These are phyloP conservation scores for Backusella tuberculispora DNA, from an alignment of 192 early-diverging fungal species.

Conservation along the genomic window DNA sequence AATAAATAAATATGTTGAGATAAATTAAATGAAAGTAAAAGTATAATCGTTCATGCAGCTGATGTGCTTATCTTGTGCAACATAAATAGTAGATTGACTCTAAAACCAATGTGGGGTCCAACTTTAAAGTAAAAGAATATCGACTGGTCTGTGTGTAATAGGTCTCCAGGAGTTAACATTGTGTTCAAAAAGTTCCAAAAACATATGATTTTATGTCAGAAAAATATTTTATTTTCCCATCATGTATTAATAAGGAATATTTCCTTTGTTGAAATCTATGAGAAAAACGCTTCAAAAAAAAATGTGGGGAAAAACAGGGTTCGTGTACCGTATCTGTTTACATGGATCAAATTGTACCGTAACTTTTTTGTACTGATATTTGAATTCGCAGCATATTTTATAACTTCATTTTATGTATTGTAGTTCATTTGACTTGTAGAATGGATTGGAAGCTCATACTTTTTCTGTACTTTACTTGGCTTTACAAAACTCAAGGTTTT, in stretches of 20 bases:
- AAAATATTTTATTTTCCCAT: background rate
- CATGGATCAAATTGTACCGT: no score
- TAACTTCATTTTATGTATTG: no score
- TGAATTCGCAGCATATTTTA: no score
- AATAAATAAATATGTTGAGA: background rate
- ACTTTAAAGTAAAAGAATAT: background rate
- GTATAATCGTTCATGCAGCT: background rate
- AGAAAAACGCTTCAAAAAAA: background rate
- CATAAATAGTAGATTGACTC: background rate
- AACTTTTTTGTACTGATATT: no score
- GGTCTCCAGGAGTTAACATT: conserved; percentile 6
- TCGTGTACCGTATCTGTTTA: background rate
- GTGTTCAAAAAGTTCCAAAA: background rate
- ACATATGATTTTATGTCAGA: background rate
- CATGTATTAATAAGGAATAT: background rate
- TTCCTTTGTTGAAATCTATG: conserved; percentile 10
- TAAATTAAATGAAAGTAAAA: background rate
- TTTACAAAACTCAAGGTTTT: no score
- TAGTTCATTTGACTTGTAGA: no score
- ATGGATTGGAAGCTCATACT: no score
- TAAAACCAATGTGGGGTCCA: background rate
- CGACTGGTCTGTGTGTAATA: background rate
- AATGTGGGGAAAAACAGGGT: background rate
- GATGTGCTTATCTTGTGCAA: background rate
- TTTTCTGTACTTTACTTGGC: no score